Evolutionary conservation across 306 rosid genomes (phyloP), one percentile per base, ranked within the genome.

Genomic region (Pyrus bretschneideri): DNA sequence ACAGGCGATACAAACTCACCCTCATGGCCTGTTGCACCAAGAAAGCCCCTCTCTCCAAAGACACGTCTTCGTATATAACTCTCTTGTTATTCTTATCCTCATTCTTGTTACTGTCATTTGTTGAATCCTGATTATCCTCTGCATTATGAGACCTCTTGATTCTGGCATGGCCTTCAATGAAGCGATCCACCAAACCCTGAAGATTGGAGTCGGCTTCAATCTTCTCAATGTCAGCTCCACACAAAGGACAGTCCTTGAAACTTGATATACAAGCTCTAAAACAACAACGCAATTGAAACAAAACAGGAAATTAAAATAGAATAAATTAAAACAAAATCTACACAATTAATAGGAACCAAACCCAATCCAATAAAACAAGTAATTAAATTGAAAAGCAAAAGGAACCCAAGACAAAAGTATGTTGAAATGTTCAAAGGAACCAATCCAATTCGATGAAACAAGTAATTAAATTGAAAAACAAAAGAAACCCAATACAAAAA

Each of bases 1-100:
- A 59, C 3, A 13, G 17, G 40, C 7, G 22, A 71, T 25, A 49
- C 62, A 30, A 51, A 75, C 89, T 79, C 75, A 95, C 99, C 97
- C 97, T 92, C 99, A 95, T 92, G 80, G 99, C 97, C 64, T 95
- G 99, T 75, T 95, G 97, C 69, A 95, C 93, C 85, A 95, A 87
- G 88, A 95, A 95, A 78, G 99, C 88, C 71, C 97, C 97, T 80
- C 99, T 92, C 84, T 95, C 97, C 87, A 95, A 76, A 81, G 97
- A 95, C 79, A 95, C 92, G 38, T 95, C 99, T 84, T 92, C 99
- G 73, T 95, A 95, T 71, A 87, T 76, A 22, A 95, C 91, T 19
- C 80, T 83, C 78, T 87, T 58, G 29, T 10, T 85, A 79, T 80
- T 88, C 15, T 72, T 54, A 29, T 69, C 45, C 79, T 88, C 95